Evolutionary conservation across 371 early-diverging fungal genomes (phyloP).

Genomic region (Apophysomyces variabilis): DNA sequence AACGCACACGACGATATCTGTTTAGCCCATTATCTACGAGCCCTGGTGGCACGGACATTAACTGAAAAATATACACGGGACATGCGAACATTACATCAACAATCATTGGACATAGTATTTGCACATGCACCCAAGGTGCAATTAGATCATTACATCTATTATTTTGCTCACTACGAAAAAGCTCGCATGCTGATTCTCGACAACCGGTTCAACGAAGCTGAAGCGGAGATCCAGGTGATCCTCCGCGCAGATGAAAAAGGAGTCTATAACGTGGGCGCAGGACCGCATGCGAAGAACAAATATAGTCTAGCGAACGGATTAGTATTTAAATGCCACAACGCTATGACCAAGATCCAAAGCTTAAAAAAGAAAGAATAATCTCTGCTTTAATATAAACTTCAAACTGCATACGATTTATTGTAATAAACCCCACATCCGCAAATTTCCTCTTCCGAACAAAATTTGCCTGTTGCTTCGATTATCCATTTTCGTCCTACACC

Average conservation of each 20-base stretch:
- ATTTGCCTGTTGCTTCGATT: neutral
- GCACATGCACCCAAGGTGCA: slow-evolving; percentile 28
- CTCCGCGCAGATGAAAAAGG: slow-evolving; percentile 41
- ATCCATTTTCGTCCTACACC: neutral
- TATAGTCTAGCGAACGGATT: slow-evolving; percentile 51
- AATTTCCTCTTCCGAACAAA: neutral
- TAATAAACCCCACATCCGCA: too few species aligned
- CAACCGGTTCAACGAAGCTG: slow-evolving; percentile 47
- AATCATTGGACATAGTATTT: slow-evolving; percentile 27
- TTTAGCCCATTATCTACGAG: slow-evolving; percentile 62
- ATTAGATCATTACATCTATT: slow-evolving; percentile 68
- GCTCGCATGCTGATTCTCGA: slow-evolving; percentile 50
- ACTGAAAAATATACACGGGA: slow-evolving; percentile 14
- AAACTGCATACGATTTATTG: too few species aligned
- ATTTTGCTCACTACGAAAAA: slow-evolving; percentile 61
- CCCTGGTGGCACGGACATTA: slow-evolving; percentile 25
- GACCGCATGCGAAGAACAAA: slow-evolving; percentile 47
- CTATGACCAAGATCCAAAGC: slow-evolving; percentile 8
- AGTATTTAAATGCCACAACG: slow-evolving; percentile 54
- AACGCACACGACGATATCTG: slow-evolving; percentile 69
- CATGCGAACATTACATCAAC: slow-evolving; percentile 15
- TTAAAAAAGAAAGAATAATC: slow-evolving; percentile 1
- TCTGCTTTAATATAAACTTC: neutral
- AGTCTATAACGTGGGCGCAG: slow-evolving; percentile 40
- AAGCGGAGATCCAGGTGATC: slow-evolving; percentile 48